These are phyloP conservation scores for Tulasnella sp. DNA, from an alignment of 768 basidiomycete genomes.

Conservation along the genomic window DNA sequence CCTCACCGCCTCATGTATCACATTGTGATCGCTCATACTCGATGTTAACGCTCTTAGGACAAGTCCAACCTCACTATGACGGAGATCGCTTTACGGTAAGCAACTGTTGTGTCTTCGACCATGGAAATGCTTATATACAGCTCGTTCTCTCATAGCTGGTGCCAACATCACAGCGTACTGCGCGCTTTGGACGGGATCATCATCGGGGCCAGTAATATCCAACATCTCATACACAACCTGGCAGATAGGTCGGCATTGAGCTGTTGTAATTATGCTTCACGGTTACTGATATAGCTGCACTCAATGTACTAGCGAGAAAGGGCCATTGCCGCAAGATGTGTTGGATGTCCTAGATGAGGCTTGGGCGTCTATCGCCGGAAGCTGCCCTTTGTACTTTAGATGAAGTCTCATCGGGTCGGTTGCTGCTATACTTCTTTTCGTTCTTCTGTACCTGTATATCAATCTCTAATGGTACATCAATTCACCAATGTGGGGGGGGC, in stretches of 20 bases:
- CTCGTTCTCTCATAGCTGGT: slow-evolving; percentile 37
- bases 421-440: too few relatives aligned
- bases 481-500: too few relatives aligned
- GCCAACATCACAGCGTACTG: slow-evolving; percentile 44
- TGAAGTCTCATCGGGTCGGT: background rate
- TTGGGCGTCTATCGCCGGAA: slow-evolving; percentile 6
- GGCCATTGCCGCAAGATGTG: slow-evolving; percentile 17
- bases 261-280: background rate
- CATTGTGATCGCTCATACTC: background rate
- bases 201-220: slow-evolving; percentile 37
- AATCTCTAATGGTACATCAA: too few relatives aligned
- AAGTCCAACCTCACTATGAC: slow-evolving; percentile 38
- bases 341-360: slow-evolving; percentile 17
- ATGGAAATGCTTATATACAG: background rate
- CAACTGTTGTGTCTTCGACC: background rate
- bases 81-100: slow-evolving; percentile 37
- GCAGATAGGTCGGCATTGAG: slow-evolving; percentile 25
- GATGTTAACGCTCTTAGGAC: slow-evolving; percentile 24
- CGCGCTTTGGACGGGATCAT: slow-evolving; percentile 36
- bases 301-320: slow-evolving; percentile 4
- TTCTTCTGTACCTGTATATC: too few relatives aligned
- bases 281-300: background rate
- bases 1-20: background rate
- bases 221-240: slow-evolving; percentile 36
- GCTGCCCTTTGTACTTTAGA: slow-evolving; percentile 6